Percentiles rank a stretch among this genome's conserved stretches.
These are phyloP conservation scores for Globisporangium ultimum DNA, from an alignment of 352 stramenopile genomes.

Conservation along the genomic window DNA sequence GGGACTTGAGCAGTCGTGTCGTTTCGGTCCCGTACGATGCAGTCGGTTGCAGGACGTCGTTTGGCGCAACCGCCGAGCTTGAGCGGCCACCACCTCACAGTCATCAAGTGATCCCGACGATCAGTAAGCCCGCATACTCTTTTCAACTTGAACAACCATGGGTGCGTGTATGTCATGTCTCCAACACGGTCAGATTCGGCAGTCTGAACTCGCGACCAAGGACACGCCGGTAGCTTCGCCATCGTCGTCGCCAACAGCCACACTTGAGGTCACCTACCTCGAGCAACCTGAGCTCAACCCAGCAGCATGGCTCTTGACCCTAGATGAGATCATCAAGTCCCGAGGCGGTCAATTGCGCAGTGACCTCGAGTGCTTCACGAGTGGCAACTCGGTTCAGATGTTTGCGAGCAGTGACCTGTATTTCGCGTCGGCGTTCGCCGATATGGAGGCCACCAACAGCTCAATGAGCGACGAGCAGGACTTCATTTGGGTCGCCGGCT, in stretches of 20 bases:
- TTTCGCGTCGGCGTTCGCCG: slow-evolving; percentile 13
- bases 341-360: slow-evolving; percentile 1
- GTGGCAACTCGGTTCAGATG: slow-evolving; percentile 1
- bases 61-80: too few species aligned
- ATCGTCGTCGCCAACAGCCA: neutral
- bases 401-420: slow-evolving; percentile 12
- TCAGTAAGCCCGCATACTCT: too few species aligned
- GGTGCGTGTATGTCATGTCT: too few species aligned
- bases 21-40: too few species aligned
- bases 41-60: too few species aligned
- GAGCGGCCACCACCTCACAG: too few species aligned
- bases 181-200: too few species aligned
- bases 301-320: slow-evolving; percentile 8
- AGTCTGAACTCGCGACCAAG: too few species aligned
- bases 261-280: neutral
- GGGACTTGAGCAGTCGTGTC: too few species aligned
- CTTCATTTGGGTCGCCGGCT: slow-evolving; percentile 21
- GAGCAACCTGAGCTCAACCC: slow-evolving; percentile 16
- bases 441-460: slow-evolving; percentile 13
- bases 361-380: neutral
- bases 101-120: too few species aligned
- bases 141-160: too few species aligned
- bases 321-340: slow-evolving; percentile 3
- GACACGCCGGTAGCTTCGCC: too few species aligned
- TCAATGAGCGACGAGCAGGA: neutral